Evolutionary conservation across 768 basidiomycete genomes (phyloP), one percentile per base, ranked within the genome.

Genomic region (Lactarius akahatsu): DNA sequence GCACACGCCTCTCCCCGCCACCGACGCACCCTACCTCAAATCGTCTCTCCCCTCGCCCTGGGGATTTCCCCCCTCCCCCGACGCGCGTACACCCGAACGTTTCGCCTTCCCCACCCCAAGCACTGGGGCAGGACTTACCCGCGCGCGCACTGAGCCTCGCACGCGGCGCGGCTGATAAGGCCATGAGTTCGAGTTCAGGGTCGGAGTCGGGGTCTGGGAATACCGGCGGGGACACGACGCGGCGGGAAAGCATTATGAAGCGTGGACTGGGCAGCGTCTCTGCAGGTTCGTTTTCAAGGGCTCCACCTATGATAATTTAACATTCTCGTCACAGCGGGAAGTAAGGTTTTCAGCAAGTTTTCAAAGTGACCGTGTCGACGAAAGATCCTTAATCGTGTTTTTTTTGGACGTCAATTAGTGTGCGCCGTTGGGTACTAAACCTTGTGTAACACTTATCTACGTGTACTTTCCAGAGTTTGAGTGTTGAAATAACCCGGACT

Each of bases 61-160:
- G 50, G 23, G 52, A 62, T 13, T 52, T 54, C 2, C 52, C n/a
- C 32, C 61, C 61, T 16, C 54, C 38, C 5, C 61, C 61, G 6
- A 30, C 40, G 13, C 61, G 36, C 38, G 30, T n/a, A 16, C 28
- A 38, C 13, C n/a, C 68, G 28, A 68, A 62, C 15, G 55, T 8
- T 20, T 66, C 36, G 41, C 60, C n/a, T 23, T 45, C 9, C 60
- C 56, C 41, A 34, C 26, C 6, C 45, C 55, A 9, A 59, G 26
- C 43, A 61, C 43, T 7, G 59, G 43, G 38, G 20, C 54, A 45
- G 59, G 38, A 52, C 36, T 59, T 43, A 43, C 52, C 40, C 58
- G 38, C 32, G n/a, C 34, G 47, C 32, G 38, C 61, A 61, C 58
- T 34, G 40, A 73, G 54, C 79, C 28, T 32, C 30, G 28, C 54